Evolutionary conservation across 768 basidiomycete species (phyloP), one percentile per base, ranked within the genome.

Genomic region (Amanita jacksonii): DNA sequence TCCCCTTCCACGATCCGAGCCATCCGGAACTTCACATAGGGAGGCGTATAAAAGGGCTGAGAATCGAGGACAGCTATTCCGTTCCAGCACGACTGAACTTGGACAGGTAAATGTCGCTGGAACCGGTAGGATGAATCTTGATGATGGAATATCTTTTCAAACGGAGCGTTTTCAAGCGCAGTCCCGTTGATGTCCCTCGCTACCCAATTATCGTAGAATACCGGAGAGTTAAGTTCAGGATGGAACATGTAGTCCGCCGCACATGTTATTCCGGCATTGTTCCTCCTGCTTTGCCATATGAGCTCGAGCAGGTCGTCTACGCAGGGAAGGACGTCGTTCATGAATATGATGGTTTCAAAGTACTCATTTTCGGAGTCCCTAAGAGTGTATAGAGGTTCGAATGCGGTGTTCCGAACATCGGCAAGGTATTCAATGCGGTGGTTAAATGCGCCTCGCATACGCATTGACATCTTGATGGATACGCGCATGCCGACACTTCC

Each of bases 181-280:
- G 94, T 98, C 18, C 94, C 94, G 63, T 99, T 99, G 70, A 99
- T 89, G 61, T 99, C 94, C 31, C 94, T 77, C 1, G 94, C 92
- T 16, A 99, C 94, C 94, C 94, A 98, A 61, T 92, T 94, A 59
- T 90, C 89, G 66, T 98, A 98, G 62, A 98, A 98, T 13, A 97
- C 93, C 1, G 94, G 94, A 0, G 89, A 72, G 10, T 79, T 85
- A 51, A 97, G 85, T 37, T 94, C 92, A 23, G 92, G 79, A 66
- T 99, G 96, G 66, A 87, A 99, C 91, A 99, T 98, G 67, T 99
- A 99, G 60, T 99, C 94, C 1, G 92, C 81, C 0, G 94, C 96
- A 54, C 96, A 98, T 8, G 96, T 98, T 61, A 98, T 94, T 12
- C 93, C 94, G 1, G 96, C 96, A 62, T 96, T 98, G 64, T 98